A percentile compares a stretch with the other conserved stretches of the same genome.
Conservation (phyloP, 1,284 basidiomycete genomes). For the Schizophyllum amplum region DNA sequence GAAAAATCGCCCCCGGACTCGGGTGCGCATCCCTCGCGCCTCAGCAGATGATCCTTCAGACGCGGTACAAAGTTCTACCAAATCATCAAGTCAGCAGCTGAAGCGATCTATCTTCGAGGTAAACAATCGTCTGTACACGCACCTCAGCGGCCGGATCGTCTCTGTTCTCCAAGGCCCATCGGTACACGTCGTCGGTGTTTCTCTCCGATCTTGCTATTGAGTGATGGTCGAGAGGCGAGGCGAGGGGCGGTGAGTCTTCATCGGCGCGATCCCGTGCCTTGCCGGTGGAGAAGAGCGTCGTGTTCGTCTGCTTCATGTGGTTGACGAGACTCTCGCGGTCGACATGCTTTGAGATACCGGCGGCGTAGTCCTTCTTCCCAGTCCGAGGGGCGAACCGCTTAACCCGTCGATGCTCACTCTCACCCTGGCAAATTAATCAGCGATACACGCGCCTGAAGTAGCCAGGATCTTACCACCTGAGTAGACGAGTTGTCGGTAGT, state of each 20-base stretch:
- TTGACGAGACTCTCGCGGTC: background rate
- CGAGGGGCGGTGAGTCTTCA: no score
- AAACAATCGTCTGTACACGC: no score
- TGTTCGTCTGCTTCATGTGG: background rate
- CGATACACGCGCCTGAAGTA: background rate
- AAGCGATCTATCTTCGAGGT: background rate
- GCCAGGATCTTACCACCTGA: conserved; percentile 8
- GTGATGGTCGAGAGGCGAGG: no score
- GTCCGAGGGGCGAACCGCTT: conserved; percentile 12
- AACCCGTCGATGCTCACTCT: conserved; percentile 22
- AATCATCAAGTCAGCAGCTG: background rate
- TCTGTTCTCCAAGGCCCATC: conserved; percentile 5
- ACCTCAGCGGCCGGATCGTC: conserved; percentile 11
- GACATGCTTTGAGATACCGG: background rate
- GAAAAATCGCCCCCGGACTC: conserved; percentile 5
- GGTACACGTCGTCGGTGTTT: no score
- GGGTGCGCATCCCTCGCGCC: no score
- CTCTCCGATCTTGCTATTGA: no score
- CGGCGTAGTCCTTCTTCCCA: background rate
- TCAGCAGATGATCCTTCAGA: conserved; percentile 11
- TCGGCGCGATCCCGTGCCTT: no score
- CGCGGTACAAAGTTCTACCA: conserved; percentile 10
- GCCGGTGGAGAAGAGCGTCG: background rate
- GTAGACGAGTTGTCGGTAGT: conserved; percentile 15
- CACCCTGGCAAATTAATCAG: conserved; percentile 17